A percentile compares a stretch with the other conserved stretches of the same genome.
Conservation (phyloP, 129 eudicot species). For the Flaveria ramosissima region DNA sequence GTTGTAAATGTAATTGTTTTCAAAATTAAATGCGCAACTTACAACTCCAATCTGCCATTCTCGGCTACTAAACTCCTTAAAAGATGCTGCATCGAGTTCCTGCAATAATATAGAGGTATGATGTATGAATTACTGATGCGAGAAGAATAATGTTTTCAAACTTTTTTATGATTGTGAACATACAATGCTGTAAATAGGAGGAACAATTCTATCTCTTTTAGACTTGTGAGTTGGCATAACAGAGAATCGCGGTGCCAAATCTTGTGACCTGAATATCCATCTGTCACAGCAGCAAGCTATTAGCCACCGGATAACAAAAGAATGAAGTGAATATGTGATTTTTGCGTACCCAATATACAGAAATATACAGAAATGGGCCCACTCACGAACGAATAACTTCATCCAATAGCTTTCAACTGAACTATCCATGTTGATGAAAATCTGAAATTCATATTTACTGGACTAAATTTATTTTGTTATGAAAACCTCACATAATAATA, state of each 20-base stretch:
- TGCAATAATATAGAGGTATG: constrained; percentile 31
- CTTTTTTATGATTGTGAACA: constrained; percentile 15
- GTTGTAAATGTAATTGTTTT: background rate
- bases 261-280: constrained; percentile 94
- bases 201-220: constrained; percentile 50
- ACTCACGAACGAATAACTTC: constrained; percentile 81
- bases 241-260: constrained; percentile 80
- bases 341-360: constrained; percentile 74
- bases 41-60: constrained; percentile 99
- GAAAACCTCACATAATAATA: background rate
- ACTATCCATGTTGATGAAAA: constrained; percentile 71
- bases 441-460: constrained; percentile 44
- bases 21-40: constrained; percentile 20
- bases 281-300: constrained; percentile 41
- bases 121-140: background rate
- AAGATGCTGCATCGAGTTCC: constrained; percentile 90
- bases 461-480: background rate
- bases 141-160: background rate
- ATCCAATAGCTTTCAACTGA: constrained; percentile 82
- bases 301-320: constrained; percentile 6
- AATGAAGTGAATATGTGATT: background rate
- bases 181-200: constrained; percentile 95
- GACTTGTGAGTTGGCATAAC: constrained; percentile 81
- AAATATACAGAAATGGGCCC: constrained; percentile 87
- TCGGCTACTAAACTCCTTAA: constrained; percentile 65